Evolutionary conservation across 495 filamentous ascomycete genomes (phyloP), one percentile per base, ranked within the genome.

Genomic region (Neurospora tetraspora): DNA sequence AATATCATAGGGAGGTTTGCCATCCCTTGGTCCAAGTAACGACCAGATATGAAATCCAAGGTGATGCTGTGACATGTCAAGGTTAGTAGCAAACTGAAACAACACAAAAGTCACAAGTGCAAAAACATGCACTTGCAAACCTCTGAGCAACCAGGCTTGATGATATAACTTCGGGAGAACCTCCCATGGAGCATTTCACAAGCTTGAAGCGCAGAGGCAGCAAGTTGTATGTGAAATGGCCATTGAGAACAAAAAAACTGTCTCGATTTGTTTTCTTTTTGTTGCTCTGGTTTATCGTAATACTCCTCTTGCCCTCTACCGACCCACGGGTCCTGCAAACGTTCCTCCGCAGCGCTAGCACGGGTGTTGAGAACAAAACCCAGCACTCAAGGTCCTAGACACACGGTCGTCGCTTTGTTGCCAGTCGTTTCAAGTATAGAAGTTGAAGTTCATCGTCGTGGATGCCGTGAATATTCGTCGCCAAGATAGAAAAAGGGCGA

Each of bases 161-260:
- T 65, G 53, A 65, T 65, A 65, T 9, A 65, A 81, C 84, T 89
- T 89, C 87, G 86, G 87, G 87, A 89, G 77, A 77, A 86, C 81
- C 86, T 88, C 87, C 87, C 86, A 89, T 87, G 87, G 87, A 89
- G 77, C 87, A 88, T 87, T 85, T 88, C 85, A 88, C 86, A 84
- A 74, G 74, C 75, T 75, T 78, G 73, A 76, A 79, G 81, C 80
- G 80, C 79, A 68, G 53, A 65, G 53, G 53, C 53, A 72, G 78
- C 80, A 82, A 76, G 78, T 69, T 37, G 73, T 70, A 71, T 83
- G 86, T 87, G 86, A 88, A 88, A 88, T 82, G 87, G 87, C 87
- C 87, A 88, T 89, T 85, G 82, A 85, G 81, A 83, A 81, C 79
- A 80, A 82, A 81, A 81, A 71, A 23, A 65, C 43, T 72, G 70